Evolutionary conservation across 306 rosid genomes (phyloP), one percentile per base, ranked within the genome.

Genomic region (Quercus berberidifolia): DNA sequence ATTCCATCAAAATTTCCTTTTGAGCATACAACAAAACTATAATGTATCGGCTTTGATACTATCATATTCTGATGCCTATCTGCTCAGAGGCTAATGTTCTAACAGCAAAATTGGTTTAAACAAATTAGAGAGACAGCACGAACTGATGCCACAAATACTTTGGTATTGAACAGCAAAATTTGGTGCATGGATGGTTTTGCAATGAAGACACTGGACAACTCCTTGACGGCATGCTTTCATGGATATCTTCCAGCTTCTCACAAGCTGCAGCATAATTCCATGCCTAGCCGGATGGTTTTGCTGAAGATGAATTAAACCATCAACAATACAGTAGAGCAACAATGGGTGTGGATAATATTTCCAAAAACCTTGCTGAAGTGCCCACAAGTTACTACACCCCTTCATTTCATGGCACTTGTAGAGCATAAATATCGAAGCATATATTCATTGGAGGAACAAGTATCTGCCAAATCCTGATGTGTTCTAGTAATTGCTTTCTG

Each of bases 381-480:
- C 63, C 65, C 52, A 59, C 64, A 23, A 18, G 54, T 62, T n/a
- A 1, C 52, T 73, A 21, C 51, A 55, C 30, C n/a, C 73, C 19
- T 17, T 87, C 85, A 89, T 87, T 87, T 83, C 73, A 75, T 73
- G 57, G 88, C 76, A 76, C 57, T 85, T 8, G 86, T 76, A 26
- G 94, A 85, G 78, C 97, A 89, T 71, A 95, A 84, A 85, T 91
- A 95, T 28, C 83, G 89, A 79, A 93, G 94, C 91, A 74, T 88
- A 72, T 85, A 91, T 84, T 95, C 98, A 20, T 95, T 95, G 71
- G 99, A 95, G 35, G 95, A 92, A 81, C 97, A 93, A 12, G 90
- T 95, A 76, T 90, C 97, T 30, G 96, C 94, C 77, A 95, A 85
- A 82, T 95, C 99, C 73, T 90, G 96, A 85, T 95, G 96, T 17